Conservation (phyloP, 139 green algal species). For the Volvox reticuliferus region DNA sequence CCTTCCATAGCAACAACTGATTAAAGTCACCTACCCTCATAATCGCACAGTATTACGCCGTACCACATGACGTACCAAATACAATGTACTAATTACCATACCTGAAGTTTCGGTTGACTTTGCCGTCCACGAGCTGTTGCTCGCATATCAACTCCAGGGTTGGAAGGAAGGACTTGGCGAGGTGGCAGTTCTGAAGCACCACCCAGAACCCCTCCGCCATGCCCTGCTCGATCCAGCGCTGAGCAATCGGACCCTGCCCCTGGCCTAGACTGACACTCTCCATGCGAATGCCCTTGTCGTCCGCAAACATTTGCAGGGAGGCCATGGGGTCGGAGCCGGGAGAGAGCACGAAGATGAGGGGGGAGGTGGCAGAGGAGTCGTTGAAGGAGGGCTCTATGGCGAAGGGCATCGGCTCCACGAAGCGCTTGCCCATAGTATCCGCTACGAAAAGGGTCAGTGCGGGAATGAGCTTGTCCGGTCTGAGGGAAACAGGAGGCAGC, state of each 20-base stretch:
- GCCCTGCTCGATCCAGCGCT: slow-evolving; percentile 74
- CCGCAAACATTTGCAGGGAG: slow-evolving; percentile 82
- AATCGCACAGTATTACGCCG: too few species aligned
- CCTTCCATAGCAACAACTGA: too few species aligned
- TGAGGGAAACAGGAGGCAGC: neutral
- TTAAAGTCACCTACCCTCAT: too few species aligned
- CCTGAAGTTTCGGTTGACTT: slow-evolving; percentile 68
- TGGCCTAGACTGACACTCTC: slow-evolving; percentile 85
- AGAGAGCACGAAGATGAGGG: slow-evolving; percentile 87
- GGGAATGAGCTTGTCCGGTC: slow-evolving; percentile 61
- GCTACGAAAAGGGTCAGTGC: slow-evolving; percentile 71
- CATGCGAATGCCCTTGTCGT: slow-evolving; percentile 75
- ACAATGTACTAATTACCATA: neutral
- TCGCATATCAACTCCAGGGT: slow-evolving; percentile 84
- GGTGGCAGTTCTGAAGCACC: slow-evolving; percentile 87
- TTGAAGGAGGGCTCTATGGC: slow-evolving; percentile 82
- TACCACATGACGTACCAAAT: too few species aligned
- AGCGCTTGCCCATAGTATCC: slow-evolving; percentile 73
- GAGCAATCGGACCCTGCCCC: slow-evolving; percentile 83
- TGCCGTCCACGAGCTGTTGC: slow-evolving; percentile 73
- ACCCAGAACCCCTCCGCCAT: slow-evolving; percentile 83
- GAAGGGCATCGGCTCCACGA: slow-evolving; percentile 86
- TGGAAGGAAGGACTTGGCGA: slow-evolving; percentile 81
- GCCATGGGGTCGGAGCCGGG: slow-evolving; percentile 86
- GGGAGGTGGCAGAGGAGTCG: slow-evolving; percentile 71